Evolutionary conservation across 2,329 filamentous ascomycete genomes (phyloP), one percentile per base, ranked within the genome.

Genomic region (Podosphaera aphanis): DNA sequence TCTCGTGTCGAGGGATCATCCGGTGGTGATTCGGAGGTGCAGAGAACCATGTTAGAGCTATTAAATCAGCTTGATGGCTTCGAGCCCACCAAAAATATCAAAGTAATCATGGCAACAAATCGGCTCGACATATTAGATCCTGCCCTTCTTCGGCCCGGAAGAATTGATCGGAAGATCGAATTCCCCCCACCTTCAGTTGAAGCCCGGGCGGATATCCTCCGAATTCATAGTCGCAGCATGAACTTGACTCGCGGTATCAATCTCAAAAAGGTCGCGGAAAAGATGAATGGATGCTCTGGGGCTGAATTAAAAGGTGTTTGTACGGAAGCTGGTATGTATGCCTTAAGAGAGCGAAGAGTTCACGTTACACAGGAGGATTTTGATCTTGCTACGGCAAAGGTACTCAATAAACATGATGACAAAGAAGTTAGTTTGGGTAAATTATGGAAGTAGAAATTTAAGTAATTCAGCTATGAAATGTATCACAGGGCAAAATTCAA

Each of bases 281-380:
- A 95, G 74, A 98, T 98, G 90, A 94, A 94, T 59, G 90, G 90
- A 44, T 98, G 90, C 65, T 94, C 86, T 2, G 90, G 90, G 49
- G 90, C 90, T 46, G 90, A 98, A 66, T 66, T 98, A 56, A 98
- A 98, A 75, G 90, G 90, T 67, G 90, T 98, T 42, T 98, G 90
- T 63, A 98, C 90, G 40, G 90, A 98, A 64, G 85, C 90, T 2
- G 90, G 90, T 57, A 98, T 98, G 90, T 98, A 90, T 60, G 90
- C 90, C 13, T 70, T 98, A 52, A 78, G 90, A 55, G 90, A 98
- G 67, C 73, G 90, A 60, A 78, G 90, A 65, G 88, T 98, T 48
- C 90, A 98, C 62, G 90, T 98, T 53, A 98, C 90, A 33, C 90
- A 98, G 63, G 90, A 98, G 65, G 90, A 98, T 65, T 98, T 98